Evolutionary conservation across 1,284 basidiomycete genomes (phyloP).

Genomic region (Sphaerobolus stellatus): DNA sequence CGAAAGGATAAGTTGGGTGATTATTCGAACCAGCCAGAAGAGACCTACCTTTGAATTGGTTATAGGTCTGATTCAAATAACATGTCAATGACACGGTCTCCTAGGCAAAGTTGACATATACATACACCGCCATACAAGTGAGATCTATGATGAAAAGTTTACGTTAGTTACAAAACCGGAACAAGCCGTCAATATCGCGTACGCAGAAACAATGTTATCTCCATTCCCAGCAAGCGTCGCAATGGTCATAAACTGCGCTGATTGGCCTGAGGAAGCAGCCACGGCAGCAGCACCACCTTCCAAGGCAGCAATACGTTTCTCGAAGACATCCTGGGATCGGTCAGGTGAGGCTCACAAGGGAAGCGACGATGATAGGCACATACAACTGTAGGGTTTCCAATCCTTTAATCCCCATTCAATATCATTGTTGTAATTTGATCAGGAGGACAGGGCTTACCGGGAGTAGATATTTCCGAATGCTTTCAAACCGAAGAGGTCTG

Average conservation of each 20-base stretch:
- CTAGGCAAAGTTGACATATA: constrained; percentile 7
- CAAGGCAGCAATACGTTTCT: constrained; percentile 80
- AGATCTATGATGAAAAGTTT: constrained; percentile 40
- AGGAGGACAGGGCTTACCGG: constrained; percentile 22
- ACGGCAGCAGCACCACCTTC: constrained; percentile 83
- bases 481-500: constrained; percentile 77
- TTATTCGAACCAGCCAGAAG: background rate
- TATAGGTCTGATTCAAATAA: constrained; percentile 63
- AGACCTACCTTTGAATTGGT: constrained; percentile 77
- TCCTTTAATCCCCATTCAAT: constrained; percentile 36
- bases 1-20: constrained; percentile 12
- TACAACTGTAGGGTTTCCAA: constrained; percentile 83
- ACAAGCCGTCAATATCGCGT: constrained; percentile 23
- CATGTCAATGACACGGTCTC: too few relatives aligned
- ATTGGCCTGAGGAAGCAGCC: constrained; percentile 76
- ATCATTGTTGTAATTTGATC: background rate
- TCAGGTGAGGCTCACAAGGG: background rate
- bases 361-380: constrained; percentile 24
- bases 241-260: constrained; percentile 81
- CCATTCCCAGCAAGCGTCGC: constrained; percentile 64
- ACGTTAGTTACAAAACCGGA: background rate
- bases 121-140: constrained; percentile 68
- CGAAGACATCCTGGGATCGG: constrained; percentile 69
- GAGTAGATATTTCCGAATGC: constrained; percentile 75
- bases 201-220: constrained; percentile 81